Base-by-base conservation (phyloP, 768 basidiomycete species). In the Phaeotremella skinneri region DNA sequence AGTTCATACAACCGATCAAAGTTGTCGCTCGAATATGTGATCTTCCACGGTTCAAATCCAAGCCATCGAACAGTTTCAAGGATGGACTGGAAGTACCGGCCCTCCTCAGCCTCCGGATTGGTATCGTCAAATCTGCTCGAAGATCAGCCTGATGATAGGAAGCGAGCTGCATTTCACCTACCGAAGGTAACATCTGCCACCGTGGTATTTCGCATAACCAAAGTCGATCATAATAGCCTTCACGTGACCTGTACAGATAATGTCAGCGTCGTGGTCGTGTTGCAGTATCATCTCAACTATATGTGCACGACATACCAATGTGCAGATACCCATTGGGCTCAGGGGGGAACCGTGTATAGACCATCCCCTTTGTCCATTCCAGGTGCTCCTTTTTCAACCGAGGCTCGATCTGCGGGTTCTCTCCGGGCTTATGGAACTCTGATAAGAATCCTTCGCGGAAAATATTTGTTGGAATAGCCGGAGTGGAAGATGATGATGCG, bases 181-280 rank as follows among this genome's bases (percentile, higher is more conserved):
- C 56, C 96, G 85, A 42, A 99, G 82, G 76, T 96, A 98, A 62
- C 89, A 90, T 69, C 87, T 85, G 34, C 96, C 96, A n/a, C 85
- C 84, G 73, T 96, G 83, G 76, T 92, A 85, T 14, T 91, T 91
- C 31, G 96, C 96, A 74, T 91, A 99, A n/a, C 96, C 96, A 76
- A 98, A 99, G 77, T 93, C 89, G 61, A 98, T 86, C 69, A 96
- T 94, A 70, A 99, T 97, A 2, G 96, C 94, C 74, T 99, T 99
- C 50, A 93, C 97, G 73, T 99, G 96, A 2, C 94, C 94, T 65
- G 21, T 17, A 37, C 7, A 7, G 9, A 91, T 87, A 69, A 91
- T 49, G 14, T 41, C 32, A 59, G 34, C 30, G 0, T 48, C 7
- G n/a, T 31, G 3, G 17, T 16, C 34, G 0, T 39, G 16, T 9